These are phyloP conservation scores for Paecilomyces niveus DNA, from an alignment of 2,329 filamentous ascomycete species.

Conservation along the genomic window DNA sequence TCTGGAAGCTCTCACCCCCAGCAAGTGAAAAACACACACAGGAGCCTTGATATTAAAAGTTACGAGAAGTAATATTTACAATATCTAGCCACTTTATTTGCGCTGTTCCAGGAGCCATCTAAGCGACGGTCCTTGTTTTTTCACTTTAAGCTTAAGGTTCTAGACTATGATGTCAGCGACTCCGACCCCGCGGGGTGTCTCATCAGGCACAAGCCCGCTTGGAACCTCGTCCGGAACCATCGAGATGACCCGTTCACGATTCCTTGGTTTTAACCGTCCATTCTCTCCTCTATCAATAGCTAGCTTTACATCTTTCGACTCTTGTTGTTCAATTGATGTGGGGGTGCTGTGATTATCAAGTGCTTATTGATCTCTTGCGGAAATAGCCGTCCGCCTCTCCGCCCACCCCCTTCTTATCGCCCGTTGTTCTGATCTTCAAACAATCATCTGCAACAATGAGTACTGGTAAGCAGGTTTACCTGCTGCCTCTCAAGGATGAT, in stretches of 20 bases:
- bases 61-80: too few relatives aligned
- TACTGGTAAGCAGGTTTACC: conserved; percentile 57
- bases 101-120: too few relatives aligned
- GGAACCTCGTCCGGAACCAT: not conserved
- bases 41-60: too few relatives aligned
- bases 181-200: not conserved
- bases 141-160: not conserved
- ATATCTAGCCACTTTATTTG: too few relatives aligned
- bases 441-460: conserved; percentile 12
- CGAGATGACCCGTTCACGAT: not conserved
- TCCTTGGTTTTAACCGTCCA: not conserved
- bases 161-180: not conserved
- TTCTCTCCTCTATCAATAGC: not conserved
- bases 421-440: not conserved
- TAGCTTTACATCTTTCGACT: not conserved
- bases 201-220: not conserved
- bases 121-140: too few relatives aligned
- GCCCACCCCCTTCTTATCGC: not conserved
- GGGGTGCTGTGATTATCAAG: not conserved
- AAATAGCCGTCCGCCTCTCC: not conserved
- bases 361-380: not conserved
- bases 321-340: not conserved
- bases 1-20: too few relatives aligned
- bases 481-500: conserved; percentile 85
- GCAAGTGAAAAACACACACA: too few relatives aligned